phyloP scores from a whole-genome alignment of 495 filamentous ascomycete species.

The Hamigera avellanea region DNA sequence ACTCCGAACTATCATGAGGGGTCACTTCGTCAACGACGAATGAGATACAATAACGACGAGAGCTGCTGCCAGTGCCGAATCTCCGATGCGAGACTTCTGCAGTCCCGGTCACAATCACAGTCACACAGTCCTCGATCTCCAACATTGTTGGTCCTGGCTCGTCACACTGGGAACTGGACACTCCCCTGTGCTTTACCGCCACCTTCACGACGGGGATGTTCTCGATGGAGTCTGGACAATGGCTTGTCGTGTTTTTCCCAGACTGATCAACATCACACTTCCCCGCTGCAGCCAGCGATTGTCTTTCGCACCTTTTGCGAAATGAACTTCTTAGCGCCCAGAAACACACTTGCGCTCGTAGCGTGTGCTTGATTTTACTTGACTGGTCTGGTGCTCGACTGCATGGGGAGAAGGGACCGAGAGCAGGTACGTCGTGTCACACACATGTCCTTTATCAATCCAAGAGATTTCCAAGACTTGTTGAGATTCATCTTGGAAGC shows the following conservation, averaged over 20 bases:
- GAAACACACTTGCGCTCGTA: background rate
- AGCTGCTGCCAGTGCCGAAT: constrained; percentile 7
- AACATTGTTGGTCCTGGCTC: constrained; percentile 17
- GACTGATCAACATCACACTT: too few species aligned
- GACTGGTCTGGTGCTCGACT: background rate
- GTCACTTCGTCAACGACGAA: background rate
- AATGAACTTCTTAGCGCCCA: background rate
- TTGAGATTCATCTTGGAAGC: too few species aligned
- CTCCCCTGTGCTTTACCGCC: too few species aligned
- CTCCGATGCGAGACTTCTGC: constrained; percentile 24
- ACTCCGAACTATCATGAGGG: too few species aligned
- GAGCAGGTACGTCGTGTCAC: too few species aligned
- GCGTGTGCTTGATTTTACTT: background rate
- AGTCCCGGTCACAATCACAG: constrained; percentile 29
- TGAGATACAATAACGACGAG: background rate
- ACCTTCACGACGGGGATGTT: too few species aligned
- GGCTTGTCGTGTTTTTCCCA: too few species aligned
- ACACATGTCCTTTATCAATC: background rate
- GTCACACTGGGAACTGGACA: constrained; percentile 7
- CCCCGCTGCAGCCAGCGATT: too few species aligned
- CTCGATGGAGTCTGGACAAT: too few species aligned
- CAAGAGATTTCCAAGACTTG: background rate
- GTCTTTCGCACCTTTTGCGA: background rate
- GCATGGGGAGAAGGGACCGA: too few species aligned
- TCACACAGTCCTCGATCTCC: constrained; percentile 15